These are phyloP conservation scores for Amniculicola lignicola DNA, from an alignment of 495 filamentous ascomycete species.

Conservation along the genomic window DNA sequence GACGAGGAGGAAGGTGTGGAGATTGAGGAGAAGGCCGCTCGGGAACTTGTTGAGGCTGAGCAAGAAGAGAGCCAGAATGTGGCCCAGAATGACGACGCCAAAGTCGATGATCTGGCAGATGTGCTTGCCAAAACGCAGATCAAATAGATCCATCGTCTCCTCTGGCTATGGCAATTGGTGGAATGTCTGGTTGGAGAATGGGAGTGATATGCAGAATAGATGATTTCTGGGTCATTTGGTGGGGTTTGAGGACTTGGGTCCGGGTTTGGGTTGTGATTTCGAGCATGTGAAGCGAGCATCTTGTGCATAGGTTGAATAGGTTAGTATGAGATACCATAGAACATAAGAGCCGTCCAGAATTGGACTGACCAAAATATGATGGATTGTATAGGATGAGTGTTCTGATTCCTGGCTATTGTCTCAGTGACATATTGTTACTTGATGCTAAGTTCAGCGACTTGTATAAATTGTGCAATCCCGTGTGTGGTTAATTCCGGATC, in stretches of 20 bases:
- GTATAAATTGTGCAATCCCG: too few relatives aligned
- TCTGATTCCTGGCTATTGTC: too few relatives aligned
- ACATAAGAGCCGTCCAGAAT: too few relatives aligned
- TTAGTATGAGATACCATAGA: too few relatives aligned
- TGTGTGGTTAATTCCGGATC: too few relatives aligned
- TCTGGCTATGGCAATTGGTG: neutral
- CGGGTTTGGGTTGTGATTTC: slow-evolving; percentile 1
- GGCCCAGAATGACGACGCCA: slow-evolving; percentile 66
- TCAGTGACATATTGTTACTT: too few relatives aligned
- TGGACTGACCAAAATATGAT: too few relatives aligned
- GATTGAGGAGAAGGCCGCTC: slow-evolving; percentile 52
- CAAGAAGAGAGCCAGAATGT: slow-evolving; percentile 71
- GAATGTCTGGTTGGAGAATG: neutral
- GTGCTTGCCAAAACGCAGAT: slow-evolving; percentile 63
- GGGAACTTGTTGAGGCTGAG: slow-evolving; percentile 67
- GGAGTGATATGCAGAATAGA: neutral
- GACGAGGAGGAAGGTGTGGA: slow-evolving; percentile 56
- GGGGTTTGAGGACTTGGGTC: neutral
- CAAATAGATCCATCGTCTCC: slow-evolving; percentile 12
- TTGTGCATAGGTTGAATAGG: too few relatives aligned
- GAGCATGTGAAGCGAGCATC: too few relatives aligned
- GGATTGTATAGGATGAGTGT: too few relatives aligned
- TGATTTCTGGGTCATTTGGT: neutral
- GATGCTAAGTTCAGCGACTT: too few relatives aligned
- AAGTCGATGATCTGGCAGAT: slow-evolving; percentile 77